A percentile compares a stretch with the other conserved stretches of the same genome.
These are phyloP conservation scores for Penicillium brasilianum DNA, from an alignment of 2,329 filamentous ascomycete genomes.

Conservation along the genomic window DNA sequence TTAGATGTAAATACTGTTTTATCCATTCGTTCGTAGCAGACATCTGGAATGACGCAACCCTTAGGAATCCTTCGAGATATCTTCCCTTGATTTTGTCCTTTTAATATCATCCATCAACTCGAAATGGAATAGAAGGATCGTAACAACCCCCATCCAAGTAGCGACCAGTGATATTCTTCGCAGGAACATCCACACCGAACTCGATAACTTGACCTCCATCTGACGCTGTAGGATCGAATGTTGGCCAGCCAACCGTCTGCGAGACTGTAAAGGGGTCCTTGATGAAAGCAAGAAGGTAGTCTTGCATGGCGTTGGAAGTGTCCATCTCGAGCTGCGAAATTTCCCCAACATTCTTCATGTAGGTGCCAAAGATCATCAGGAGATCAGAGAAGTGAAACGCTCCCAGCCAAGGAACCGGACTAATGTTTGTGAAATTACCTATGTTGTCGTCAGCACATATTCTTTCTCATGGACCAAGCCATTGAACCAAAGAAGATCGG, in stretches of 20 bases:
- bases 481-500: background rate
- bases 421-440: slow-evolving; percentile 49
- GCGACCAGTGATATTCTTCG: slow-evolving; percentile 6
- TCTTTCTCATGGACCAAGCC: too few species aligned
- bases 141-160: slow-evolving; percentile 17
- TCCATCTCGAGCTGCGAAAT: slow-evolving; percentile 23
- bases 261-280: slow-evolving; percentile 19
- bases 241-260: slow-evolving; percentile 19
- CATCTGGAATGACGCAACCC: too few species aligned
- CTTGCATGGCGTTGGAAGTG: slow-evolving; percentile 31
- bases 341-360: slow-evolving; percentile 19
- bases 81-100: background rate
- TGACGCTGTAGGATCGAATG: slow-evolving; percentile 30
- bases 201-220: slow-evolving; percentile 12
- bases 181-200: slow-evolving; percentile 14
- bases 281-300: slow-evolving; percentile 32
- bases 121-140: slow-evolving; percentile 8
- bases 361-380: slow-evolving; percentile 31
- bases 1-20: too few species aligned
- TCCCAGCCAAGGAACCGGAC: slow-evolving; percentile 47
- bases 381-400: slow-evolving; percentile 47
- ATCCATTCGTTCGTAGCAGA: background rate
- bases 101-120: slow-evolving; percentile 3
- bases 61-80: too few species aligned
- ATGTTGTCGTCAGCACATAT: background rate